These are phyloP conservation scores for Alternaria tenuissima DNA, from an alignment of 2,329 filamentous ascomycete genomes.

Conservation along the genomic window DNA sequence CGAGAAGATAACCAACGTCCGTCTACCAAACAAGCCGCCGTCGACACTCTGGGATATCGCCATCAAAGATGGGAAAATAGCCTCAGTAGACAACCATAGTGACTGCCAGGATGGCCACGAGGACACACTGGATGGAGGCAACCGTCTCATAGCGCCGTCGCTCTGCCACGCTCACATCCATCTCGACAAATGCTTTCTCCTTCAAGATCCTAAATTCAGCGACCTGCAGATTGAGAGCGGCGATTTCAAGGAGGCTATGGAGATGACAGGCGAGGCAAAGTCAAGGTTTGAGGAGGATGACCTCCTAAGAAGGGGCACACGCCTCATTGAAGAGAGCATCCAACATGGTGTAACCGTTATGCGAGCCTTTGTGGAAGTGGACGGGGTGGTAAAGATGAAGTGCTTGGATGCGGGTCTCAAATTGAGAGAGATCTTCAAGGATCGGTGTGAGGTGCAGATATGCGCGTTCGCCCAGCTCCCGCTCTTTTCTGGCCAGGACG, in stretches of 20 bases:
- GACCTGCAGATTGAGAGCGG: constrained; percentile 68
- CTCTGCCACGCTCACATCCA: constrained; percentile 79
- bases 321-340: constrained; percentile 72
- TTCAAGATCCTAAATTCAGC: constrained; percentile 66
- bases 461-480: constrained; percentile 76
- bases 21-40: constrained; percentile 42
- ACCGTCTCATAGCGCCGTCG: constrained; percentile 60
- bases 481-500: constrained; percentile 64
- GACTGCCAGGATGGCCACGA: constrained; percentile 17
- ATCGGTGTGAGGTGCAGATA: constrained; percentile 68
- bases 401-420: constrained; percentile 66
- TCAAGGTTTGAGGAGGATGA: constrained; percentile 67
- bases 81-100: constrained; percentile 45
- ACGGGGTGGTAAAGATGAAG: constrained; percentile 66
- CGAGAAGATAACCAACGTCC: constrained; percentile 45
- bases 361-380: constrained; percentile 76
- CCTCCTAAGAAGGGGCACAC: constrained; percentile 69
- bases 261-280: constrained; percentile 68
- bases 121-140: constrained; percentile 52
- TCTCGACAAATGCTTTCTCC: constrained; percentile 71
- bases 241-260: constrained; percentile 71
- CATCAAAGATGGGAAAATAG: constrained; percentile 45
- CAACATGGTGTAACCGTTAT: constrained; percentile 72
- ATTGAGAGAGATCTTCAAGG: constrained; percentile 64
- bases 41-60: constrained; percentile 50